A percentile compares a stretch with the other conserved stretches of the same genome.
These are phyloP conservation scores for Claviceps purpurea DNA, from an alignment of 2,329 filamentous ascomycete genomes.

Conservation along the genomic window DNA sequence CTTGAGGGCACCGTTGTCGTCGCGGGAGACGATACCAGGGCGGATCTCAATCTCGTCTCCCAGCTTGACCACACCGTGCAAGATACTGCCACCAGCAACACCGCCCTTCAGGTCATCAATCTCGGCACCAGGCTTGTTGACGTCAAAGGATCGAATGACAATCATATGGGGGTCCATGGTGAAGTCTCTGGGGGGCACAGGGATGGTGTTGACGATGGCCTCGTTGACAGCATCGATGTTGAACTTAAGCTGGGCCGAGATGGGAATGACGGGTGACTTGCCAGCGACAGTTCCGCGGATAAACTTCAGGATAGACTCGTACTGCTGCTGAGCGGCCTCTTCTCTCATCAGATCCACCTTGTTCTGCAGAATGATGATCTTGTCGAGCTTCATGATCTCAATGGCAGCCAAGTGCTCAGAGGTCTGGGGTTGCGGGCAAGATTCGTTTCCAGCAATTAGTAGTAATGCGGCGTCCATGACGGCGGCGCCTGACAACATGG, in stretches of 20 bases:
- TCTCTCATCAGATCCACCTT: slow-evolving; percentile 98
- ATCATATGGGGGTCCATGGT: slow-evolving; percentile 93
- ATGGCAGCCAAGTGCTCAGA: slow-evolving; percentile 98
- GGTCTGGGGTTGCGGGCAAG: slow-evolving; percentile 94
- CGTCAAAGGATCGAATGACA: slow-evolving; percentile 96
- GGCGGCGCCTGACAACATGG: slow-evolving; percentile 97
- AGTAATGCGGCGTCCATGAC: slow-evolving; percentile 98
- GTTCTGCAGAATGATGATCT: slow-evolving; percentile 99
- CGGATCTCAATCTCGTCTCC: slow-evolving; percentile 98
- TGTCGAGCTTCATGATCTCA: slow-evolving; percentile 99
- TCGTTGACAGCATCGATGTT: slow-evolving; percentile 99
- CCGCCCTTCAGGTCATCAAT: slow-evolving; percentile 97
- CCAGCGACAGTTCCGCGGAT: slow-evolving; percentile 95
- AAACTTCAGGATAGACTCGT: slow-evolving; percentile 96
- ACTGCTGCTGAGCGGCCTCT: slow-evolving; percentile 85
- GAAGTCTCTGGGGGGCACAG: slow-evolving; percentile 84
- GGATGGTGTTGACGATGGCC: slow-evolving; percentile 88
- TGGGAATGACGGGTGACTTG: slow-evolving; percentile 89
- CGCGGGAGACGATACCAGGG: slow-evolving; percentile 94
- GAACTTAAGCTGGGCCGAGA: slow-evolving; percentile 96
- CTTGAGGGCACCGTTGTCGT: slow-evolving; percentile 84
- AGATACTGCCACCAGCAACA: slow-evolving; percentile 92
- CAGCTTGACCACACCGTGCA: slow-evolving; percentile 92
- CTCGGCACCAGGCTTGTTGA: slow-evolving; percentile 98
- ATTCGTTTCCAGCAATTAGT: slow-evolving; percentile 95